Evolutionary conservation across 352 stramenopile species (phyloP).

Genomic region (Pythium dissimile): DNA sequence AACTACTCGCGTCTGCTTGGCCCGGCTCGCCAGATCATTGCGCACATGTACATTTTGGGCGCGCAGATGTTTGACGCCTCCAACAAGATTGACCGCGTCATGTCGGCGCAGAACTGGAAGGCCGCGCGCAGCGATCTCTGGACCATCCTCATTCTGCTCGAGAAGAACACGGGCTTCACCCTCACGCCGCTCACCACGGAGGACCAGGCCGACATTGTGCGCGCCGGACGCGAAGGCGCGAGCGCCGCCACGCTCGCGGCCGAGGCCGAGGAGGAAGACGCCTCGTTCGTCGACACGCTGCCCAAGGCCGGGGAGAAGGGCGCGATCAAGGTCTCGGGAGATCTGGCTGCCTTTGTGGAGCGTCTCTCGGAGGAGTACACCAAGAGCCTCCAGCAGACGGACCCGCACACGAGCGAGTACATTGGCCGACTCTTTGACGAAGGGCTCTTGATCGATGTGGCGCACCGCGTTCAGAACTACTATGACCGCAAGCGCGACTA

Average conservation of each 20-base stretch:
- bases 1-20: slow-evolving; percentile 77
- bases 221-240: slow-evolving; percentile 66
- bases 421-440: slow-evolving; percentile 93
- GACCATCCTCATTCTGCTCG: slow-evolving; percentile 67
- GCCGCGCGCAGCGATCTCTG: slow-evolving; percentile 57
- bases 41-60: slow-evolving; percentile 79
- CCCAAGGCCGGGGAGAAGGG: slow-evolving; percentile 69
- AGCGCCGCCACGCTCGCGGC: slow-evolving; percentile 38
- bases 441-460: slow-evolving; percentile 84
- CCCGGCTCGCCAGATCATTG: slow-evolving; percentile 69
- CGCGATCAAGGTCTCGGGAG: slow-evolving; percentile 86
- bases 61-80: slow-evolving; percentile 81
- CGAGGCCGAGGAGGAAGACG: slow-evolving; percentile 86
- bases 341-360: slow-evolving; percentile 87
- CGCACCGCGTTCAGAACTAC: slow-evolving; percentile 88
- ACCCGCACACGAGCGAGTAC: slow-evolving; percentile 96
- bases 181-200: slow-evolving; percentile 71
- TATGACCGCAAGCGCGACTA: slow-evolving; percentile 81
- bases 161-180: slow-evolving; percentile 82
- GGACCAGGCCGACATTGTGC: slow-evolving; percentile 83
- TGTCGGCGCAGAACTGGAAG: slow-evolving; percentile 79
- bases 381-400: slow-evolving; percentile 96
- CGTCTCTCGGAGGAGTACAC: slow-evolving; percentile 97
- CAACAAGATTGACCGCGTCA: slow-evolving; percentile 84
- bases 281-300: slow-evolving; percentile 75